Percentiles rank a stretch among this genome's conserved stretches.
Evolutionary conservation across 2,329 filamentous ascomycete genomes (phyloP).

Genomic region (Colletotrichum coccodes): DNA sequence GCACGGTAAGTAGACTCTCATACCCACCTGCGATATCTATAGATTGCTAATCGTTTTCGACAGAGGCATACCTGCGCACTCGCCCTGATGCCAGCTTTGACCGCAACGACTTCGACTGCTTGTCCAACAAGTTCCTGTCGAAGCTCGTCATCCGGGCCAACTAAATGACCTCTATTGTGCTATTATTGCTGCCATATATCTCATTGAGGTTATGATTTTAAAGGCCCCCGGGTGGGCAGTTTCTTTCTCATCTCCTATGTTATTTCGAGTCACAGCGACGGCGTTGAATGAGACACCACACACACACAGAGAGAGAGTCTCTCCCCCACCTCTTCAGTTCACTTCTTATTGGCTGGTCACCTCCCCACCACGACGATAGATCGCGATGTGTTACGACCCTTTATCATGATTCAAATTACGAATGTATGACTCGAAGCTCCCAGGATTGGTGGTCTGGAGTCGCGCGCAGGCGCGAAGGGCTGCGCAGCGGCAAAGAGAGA

Average conservation of each 20-base stretch:
- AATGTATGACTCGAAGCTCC: slow-evolving; percentile 35
- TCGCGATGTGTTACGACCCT: slow-evolving; percentile 36
- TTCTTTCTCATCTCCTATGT: slow-evolving; percentile 27
- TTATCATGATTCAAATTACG: slow-evolving; percentile 36
- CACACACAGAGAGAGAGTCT: slow-evolving; percentile 18
- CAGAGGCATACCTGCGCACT: slow-evolving; percentile 87
- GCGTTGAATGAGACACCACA: slow-evolving; percentile 34
- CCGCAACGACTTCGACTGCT: slow-evolving; percentile 89
- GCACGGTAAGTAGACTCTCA: slow-evolving; percentile 77
- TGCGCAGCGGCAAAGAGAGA: slow-evolving; percentile 28
- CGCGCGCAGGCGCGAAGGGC: slow-evolving; percentile 22
- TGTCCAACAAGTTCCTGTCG: slow-evolving; percentile 97
- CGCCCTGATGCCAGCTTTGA: slow-evolving; percentile 87
- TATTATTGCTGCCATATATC: slow-evolving; percentile 30
- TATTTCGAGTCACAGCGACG: slow-evolving; percentile 35
- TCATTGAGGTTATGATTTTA: slow-evolving; percentile 15
- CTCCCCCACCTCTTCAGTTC: slow-evolving; percentile 15
- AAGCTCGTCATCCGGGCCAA: slow-evolving; percentile 97
- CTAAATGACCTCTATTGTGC: slow-evolving; percentile 53
- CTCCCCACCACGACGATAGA: slow-evolving; percentile 27
- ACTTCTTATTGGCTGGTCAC: slow-evolving; percentile 35
- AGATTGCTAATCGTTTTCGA: slow-evolving; percentile 50
- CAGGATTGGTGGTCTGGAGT: slow-evolving; percentile 26
- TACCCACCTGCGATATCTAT: neutral
- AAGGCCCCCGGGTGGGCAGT: slow-evolving; percentile 20